Percentiles rank a stretch among this genome's conserved stretches.
phyloP scores from a whole-genome alignment of 768 basidiomycete genomes.

The Naganishia randhawae region DNA sequence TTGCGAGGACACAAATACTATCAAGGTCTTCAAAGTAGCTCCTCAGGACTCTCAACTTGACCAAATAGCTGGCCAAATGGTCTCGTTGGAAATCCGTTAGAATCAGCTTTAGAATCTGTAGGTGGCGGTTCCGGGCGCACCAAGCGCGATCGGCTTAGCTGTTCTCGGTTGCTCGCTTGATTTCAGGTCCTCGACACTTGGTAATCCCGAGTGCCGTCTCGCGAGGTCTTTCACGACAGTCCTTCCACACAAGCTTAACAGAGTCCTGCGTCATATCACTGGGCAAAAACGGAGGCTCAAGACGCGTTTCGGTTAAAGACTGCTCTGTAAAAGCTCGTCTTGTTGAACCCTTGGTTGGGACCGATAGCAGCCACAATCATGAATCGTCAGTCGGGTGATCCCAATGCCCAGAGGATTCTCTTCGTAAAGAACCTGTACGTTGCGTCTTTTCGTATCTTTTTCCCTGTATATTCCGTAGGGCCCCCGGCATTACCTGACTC shows the following conservation, averaged over 20 bases:
- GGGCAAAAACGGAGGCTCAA: not conserved
- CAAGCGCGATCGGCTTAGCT: not conserved
- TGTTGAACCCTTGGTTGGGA: not conserved
- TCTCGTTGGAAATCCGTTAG: no score
- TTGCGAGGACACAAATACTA: no score
- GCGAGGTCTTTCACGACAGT: no score
- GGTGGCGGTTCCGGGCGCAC: not conserved
- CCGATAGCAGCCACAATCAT: not conserved
- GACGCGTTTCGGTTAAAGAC: not conserved
- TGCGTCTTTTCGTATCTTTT: not conserved
- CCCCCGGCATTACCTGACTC: not conserved
- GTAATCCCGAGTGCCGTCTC: not conserved
- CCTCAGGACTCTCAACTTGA: no score
- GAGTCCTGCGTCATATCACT: no score
- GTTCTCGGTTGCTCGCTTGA: no score
- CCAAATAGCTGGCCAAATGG: no score
- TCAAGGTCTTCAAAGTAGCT: no score
- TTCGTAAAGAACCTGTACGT: constrained; percentile 50
- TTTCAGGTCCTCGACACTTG: not conserved
- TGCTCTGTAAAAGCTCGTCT: not conserved
- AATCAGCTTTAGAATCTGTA: no score
- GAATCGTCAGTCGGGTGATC: constrained; percentile 42
- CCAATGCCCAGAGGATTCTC: constrained; percentile 43
- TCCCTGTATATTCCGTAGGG: not conserved
- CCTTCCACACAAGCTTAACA: no score